Evolutionary conservation across 1,284 basidiomycete species (phyloP), one percentile per base, ranked within the genome.

Genomic region (Melanopsichium pennsylvanicum): DNA sequence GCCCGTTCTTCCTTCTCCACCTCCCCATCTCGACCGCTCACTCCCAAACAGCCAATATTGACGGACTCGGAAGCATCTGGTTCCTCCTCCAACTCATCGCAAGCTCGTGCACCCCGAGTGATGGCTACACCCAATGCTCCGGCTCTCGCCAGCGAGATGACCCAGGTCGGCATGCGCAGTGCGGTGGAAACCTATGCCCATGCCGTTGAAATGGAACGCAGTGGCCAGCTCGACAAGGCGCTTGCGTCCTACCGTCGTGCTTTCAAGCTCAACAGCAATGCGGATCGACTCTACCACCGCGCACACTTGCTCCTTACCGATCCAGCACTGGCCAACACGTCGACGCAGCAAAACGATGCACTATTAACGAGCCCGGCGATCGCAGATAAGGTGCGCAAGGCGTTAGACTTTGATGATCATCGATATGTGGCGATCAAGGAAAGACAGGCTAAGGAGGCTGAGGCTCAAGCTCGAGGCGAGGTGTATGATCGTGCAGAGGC

Each of bases 241-340:
- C 62, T 75, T 2, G 29, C 36, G 3, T 64, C 60, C 8, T 77
- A 77, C 31, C 69, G 74, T 22, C 56, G 59, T 21, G 75, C 75
- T 8, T 77, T 77, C 45, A 61, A 67, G 46, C 68, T 76, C 35
- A 61, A 77, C 52, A 47, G 49, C 18, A 47, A 66, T 41, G 69
- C 69, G 5, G 75, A 77, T 44, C 54, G 49, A 4, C 62, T 77
- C 32, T 77, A 74, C 38, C 68, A 77, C 27, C 56, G 75, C 2
- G 75, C 74, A 4, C 61, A 62, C 16, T 34, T 61, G 13, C 56
- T 74, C 10, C 59, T 77, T 37, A 58, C 58, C n/a, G 56, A 60
- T n/a, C 51, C 58, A 5, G 27, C 56, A 2, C 40, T 61, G 27
- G 55, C 58, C 11, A 60, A 62, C 12, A 31, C 51, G 1, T 56